Evolutionary conservation across 768 basidiomycete genomes (phyloP).

Genomic region (Suillus weaverae): DNA sequence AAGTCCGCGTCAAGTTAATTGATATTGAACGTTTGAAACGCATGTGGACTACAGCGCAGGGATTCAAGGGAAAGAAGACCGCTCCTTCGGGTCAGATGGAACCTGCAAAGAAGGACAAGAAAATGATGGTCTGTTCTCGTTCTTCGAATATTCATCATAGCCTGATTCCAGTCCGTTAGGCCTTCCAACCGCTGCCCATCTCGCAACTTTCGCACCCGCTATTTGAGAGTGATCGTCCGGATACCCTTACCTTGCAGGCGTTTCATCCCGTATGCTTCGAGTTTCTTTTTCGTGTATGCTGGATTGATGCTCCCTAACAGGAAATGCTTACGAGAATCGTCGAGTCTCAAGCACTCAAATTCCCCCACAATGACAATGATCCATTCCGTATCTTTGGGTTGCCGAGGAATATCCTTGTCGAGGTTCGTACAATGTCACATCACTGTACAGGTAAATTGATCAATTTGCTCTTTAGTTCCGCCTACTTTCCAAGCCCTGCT

Average conservation of each 20-base stretch:
- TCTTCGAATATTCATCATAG: neutral
- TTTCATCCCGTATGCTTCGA: constrained; percentile 44
- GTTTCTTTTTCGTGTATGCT: neutral
- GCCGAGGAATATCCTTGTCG: constrained; percentile 66
- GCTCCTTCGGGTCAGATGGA: neutral
- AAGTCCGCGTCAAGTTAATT: neutral
- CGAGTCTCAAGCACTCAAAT: constrained; percentile 48
- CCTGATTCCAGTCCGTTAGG: constrained; percentile 26
- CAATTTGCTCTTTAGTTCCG: constrained; percentile 48
- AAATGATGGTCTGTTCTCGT: constrained; percentile 5
- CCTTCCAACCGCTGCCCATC: constrained; percentile 43
- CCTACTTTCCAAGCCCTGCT: constrained; percentile 67
- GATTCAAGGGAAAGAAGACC: constrained; percentile 3
- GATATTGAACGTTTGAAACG: neutral
- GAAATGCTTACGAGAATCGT: constrained; percentile 36
- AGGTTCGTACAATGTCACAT: constrained; percentile 46
- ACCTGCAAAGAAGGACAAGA: constrained; percentile 3
- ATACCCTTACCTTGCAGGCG: constrained; percentile 37
- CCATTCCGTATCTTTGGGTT: constrained; percentile 68
- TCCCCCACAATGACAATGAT: constrained; percentile 44
- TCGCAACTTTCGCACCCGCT: constrained; percentile 40
- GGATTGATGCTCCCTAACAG: constrained; percentile 20
- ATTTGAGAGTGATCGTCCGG: constrained; percentile 40
- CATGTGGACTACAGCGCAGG: neutral
- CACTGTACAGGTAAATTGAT: neutral